These are phyloP conservation scores for Eragrostis nindensis DNA, from an alignment of 176 grass and related monocot species.

Conservation along the genomic window DNA sequence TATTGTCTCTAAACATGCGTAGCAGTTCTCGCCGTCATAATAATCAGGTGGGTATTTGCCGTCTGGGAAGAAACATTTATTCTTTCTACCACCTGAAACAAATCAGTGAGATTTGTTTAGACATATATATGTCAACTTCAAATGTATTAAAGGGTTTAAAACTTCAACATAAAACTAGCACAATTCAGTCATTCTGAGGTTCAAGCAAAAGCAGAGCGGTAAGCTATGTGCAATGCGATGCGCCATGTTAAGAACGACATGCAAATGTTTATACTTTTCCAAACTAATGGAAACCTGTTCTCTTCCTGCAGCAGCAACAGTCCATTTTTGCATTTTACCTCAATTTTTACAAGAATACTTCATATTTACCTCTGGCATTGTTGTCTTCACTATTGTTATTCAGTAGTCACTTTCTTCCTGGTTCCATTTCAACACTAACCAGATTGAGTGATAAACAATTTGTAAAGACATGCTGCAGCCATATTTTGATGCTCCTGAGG, in stretches of 20 bases:
- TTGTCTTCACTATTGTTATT: too few relatives aligned
- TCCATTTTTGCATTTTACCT: not conserved
- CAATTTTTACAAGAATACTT: not conserved
- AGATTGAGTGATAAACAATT: not conserved
- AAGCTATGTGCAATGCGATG: not conserved
- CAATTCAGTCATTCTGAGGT: not conserved
- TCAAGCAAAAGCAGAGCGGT: not conserved
- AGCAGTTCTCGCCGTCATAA: not conserved
- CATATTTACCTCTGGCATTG: not conserved
- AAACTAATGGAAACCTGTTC: not conserved
- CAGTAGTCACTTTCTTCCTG: not conserved
- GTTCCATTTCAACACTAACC: not conserved
- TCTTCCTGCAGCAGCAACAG: not conserved
- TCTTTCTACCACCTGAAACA: not conserved
- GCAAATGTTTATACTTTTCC: not conserved
- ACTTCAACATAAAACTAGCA: not conserved
- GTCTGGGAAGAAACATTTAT: not conserved
- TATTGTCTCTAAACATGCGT: not conserved
- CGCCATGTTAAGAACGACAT: too few relatives aligned
- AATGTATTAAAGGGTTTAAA: not conserved
- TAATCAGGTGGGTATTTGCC: not conserved
- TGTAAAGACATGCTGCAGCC: not conserved
- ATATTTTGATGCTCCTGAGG: too few relatives aligned
- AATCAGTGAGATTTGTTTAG: not conserved
- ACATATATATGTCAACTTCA: not conserved